Evolutionary conservation across 208 protist species (phyloP), one percentile per base, ranked within the genome.

Genomic region (Acanthamoeba lugdunensis): DNA sequence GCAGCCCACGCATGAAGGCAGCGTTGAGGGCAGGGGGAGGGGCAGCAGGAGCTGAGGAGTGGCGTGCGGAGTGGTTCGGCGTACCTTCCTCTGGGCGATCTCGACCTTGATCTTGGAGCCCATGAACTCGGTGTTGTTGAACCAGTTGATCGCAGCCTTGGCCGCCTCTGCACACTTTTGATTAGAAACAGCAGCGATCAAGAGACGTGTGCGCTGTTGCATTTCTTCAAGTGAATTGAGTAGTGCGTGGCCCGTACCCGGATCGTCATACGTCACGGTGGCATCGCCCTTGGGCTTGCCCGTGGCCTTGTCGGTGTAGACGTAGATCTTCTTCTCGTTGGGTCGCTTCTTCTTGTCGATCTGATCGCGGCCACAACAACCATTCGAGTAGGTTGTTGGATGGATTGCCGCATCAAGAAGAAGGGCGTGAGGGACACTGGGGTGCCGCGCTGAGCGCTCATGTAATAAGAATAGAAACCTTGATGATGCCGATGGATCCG

Each of bases 231-330:
- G 2, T 1, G 11, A 28, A 28, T 8, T 8, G 30, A 16, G 65
- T 8, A 73, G n/a, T 41, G n/a, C 21, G 25, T 11, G 9, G 30
- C n/a, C 9, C 21, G 65, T 23, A 48, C 63, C 45, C 6, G 92
- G 93, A 54, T 94, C 93, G 41, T 94, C 93, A 28, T 94, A 94
- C 16, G 93, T 94, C n/a, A 94, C 81, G 11, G 93, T 94, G n/a
- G 75, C 82, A 63, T 94, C 93, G 28, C 93, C 93, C 41, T 94
- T 94, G 41, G 50, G n/a, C 89, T 92, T 82, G 33, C 77, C 77
- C 6, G 93, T 94, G 1, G 30, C 58, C 56, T 94, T 94, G 54
- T 94, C 82, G 23, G 41, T 87, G 93, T 94, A 94, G 37, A 94
- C 48, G 82, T 94, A 73, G 9, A 94, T 79, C 77, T 91, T 94